Percentiles rank a stretch among this genome's conserved stretches.
phyloP scores from a whole-genome alignment of 192 early-diverging fungal species.

The Mortierella hygrophila region DNA sequence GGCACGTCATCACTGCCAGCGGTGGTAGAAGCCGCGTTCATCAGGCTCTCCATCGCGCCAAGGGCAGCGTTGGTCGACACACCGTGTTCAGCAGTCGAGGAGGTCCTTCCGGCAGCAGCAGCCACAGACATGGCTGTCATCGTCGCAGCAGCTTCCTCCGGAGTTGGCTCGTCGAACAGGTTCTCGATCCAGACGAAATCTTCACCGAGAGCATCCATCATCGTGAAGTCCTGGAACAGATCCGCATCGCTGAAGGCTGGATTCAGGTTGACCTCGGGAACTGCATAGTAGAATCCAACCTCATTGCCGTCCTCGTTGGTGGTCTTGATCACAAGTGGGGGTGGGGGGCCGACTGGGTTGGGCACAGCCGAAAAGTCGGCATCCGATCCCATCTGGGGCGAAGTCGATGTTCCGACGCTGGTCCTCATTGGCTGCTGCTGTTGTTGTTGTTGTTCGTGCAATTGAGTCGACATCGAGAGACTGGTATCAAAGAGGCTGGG shows the following conservation, averaged over 20 bases:
- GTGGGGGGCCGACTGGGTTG: neutral
- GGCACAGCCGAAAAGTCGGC: neutral
- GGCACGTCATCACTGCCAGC: neutral
- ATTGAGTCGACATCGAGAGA: conserved; percentile 29
- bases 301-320: conserved; percentile 55
- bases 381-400: conserved; percentile 35
- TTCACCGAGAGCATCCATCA: conserved; percentile 53
- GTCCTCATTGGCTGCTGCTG: conserved; percentile 15
- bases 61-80: neutral
- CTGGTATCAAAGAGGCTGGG: conserved; percentile 37
- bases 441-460: conserved; percentile 20
- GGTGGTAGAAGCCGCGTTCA: neutral
- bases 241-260: conserved; percentile 50
- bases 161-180: conserved; percentile 45
- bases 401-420: conserved; percentile 45
- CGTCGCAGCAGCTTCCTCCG: conserved; percentile 43
- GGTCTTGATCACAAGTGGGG: conserved; percentile 50
- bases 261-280: conserved; percentile 45
- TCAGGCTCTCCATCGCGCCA: neutral
- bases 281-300: conserved; percentile 52
- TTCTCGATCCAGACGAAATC: conserved; percentile 57
- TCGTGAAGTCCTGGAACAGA: conserved; percentile 52
- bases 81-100: conserved; percentile 2
- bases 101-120: conserved; percentile 28
- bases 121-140: conserved; percentile 52